These are phyloP conservation scores for Triadica sebifera DNA, from an alignment of 345 rosid species.

Conservation along the genomic window DNA sequence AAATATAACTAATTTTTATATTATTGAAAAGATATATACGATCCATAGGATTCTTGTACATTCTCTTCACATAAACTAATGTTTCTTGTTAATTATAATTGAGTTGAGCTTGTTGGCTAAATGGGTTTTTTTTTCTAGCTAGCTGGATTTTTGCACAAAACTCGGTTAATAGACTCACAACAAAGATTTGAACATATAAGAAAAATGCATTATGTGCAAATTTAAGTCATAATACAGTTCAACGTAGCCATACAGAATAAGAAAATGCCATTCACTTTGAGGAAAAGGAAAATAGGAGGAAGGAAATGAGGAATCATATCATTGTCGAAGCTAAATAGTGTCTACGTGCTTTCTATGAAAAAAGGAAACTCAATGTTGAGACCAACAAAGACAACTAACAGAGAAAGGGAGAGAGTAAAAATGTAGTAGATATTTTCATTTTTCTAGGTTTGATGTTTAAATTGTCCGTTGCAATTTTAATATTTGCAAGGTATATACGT, in stretches of 20 bases:
- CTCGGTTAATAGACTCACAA: no score
- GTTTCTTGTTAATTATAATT: no score
- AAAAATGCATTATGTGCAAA: neutral
- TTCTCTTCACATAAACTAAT: no score
- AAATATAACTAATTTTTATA: no score
- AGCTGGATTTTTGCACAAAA: no score
- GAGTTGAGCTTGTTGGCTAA: no score
- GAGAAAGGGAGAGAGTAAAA: slow-evolving; percentile 33
- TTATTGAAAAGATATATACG: no score
- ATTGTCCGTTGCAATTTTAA: neutral
- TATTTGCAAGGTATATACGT: no score
- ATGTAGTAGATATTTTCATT: neutral
- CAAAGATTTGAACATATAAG: neutral
- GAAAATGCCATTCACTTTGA: slow-evolving; percentile 32
- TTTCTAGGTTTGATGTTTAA: neutral
- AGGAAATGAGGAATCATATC: slow-evolving; percentile 35
- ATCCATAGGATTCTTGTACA: no score
- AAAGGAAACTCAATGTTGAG: slow-evolving; percentile 32
- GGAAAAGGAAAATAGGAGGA: slow-evolving; percentile 35
- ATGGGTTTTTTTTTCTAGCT: no score
- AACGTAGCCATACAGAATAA: neutral
- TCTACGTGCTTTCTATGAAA: slow-evolving; percentile 32
- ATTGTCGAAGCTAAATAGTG: slow-evolving; percentile 31
- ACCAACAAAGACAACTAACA: slow-evolving; percentile 27
- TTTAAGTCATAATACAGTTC: neutral